Base-by-base conservation (phyloP, 495 filamentous ascomycete genomes). In the Diplogelasinospora grovesii region DNA sequence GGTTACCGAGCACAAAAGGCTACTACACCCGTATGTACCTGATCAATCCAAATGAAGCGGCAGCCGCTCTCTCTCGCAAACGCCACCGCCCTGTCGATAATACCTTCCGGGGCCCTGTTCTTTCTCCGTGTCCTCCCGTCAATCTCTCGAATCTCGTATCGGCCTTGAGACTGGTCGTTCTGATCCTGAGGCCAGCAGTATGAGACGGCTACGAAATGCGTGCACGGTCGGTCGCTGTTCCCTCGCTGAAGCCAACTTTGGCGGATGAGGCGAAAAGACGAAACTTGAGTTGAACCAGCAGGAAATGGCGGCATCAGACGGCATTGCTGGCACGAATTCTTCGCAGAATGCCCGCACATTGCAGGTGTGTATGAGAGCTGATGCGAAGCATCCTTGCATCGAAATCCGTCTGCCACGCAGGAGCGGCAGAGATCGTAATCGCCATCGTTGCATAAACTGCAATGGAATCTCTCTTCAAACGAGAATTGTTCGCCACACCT, bases 21-120 rank as follows among this genome's bases (percentile, higher is more conserved):
- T n/a, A n/a, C n/a, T n/a, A n/a, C n/a, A n/a, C n/a, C n/a, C n/a
- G n/a, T n/a, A n/a, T n/a, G n/a, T n/a, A n/a, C n/a, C n/a, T 48
- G 46, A 30, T 59, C 53, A 6, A 54, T 41, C 57, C 57, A 56
- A 7, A 51, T 6, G 26, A 28, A 28, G 26, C 26, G 26, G 26
- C 10, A 28, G 26, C 26, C 26, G 26, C 26, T 28, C 26, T 28
- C 26, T 13, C 26, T 28, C 26, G 26, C 26, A 13, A 28, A 28
- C 26, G 26, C 26, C 26, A 28, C 26, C 10, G 26, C 26, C 26
- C 26, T 28, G 26, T 28, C 26, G 26, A 28, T 9, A 13, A 28
- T 28, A 9, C 14, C 26, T 13, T 28, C 26, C 10, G 26, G 26
- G 26, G 26, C 26, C 26, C 26, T 2, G 26, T n/a, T n/a, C n/a